phyloP scores from a whole-genome alignment of 331 rosid species.

The Malus hybrid region DNA sequence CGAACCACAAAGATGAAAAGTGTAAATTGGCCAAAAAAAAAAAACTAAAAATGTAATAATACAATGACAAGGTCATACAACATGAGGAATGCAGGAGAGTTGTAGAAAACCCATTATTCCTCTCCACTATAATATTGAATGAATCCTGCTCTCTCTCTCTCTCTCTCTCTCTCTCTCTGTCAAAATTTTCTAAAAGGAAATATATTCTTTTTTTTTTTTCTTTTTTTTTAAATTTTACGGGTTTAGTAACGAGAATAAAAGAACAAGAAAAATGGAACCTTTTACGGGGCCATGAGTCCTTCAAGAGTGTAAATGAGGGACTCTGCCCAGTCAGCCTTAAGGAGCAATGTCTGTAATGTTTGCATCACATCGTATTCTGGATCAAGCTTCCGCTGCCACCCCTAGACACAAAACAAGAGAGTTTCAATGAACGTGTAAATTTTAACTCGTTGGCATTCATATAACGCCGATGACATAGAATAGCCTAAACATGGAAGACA shows the following conservation, averaged over 20 bases:
- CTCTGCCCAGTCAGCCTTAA: slow-evolving; percentile 54
- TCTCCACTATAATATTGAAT: not conserved
- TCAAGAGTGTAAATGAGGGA: slow-evolving; percentile 52
- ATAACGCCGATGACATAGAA: not conserved
- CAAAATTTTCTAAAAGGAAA: not conserved
- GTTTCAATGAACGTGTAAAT: not conserved
- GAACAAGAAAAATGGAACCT: not conserved
- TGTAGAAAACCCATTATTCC: not conserved
- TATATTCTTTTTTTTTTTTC: not conserved
- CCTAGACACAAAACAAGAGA: slow-evolving; percentile 23
- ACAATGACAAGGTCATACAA: not conserved
- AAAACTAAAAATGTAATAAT: not conserved
- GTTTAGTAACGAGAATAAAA: not conserved
- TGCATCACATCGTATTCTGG: slow-evolving; percentile 58
- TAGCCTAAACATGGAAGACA: not conserved
- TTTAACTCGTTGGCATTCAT: not conserved
- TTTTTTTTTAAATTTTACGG: not conserved
- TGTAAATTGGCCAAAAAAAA: not conserved
- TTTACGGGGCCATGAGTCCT: slow-evolving; percentile 49
- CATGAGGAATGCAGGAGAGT: not conserved
- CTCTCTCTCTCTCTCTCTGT: not conserved
- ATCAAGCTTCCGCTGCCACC: slow-evolving; percentile 79
- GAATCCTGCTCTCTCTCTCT: not conserved
- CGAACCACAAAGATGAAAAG: not conserved
- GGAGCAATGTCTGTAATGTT: slow-evolving; percentile 42